Percentiles rank a stretch among this genome's conserved stretches.
These are phyloP conservation scores for Globisporangium cystogenes DNA, from an alignment of 352 stramenopile genomes.

Conservation along the genomic window DNA sequence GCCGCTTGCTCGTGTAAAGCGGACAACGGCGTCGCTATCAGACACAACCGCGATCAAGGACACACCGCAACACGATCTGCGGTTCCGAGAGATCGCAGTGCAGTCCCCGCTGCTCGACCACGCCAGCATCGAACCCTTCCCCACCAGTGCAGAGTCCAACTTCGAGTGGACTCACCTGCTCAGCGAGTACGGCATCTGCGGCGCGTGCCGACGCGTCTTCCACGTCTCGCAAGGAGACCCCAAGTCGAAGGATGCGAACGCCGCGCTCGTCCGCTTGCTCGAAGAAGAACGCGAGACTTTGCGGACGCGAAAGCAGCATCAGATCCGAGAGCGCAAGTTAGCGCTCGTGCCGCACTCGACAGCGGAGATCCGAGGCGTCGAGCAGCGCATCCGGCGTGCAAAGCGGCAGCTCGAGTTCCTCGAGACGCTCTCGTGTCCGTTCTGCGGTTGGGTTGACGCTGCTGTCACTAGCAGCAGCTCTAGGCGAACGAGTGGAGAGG, in stretches of 20 bases:
- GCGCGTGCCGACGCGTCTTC: conserved; percentile 44
- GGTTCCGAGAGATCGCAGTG: conserved; percentile 25
- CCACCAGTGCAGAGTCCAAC: conserved; percentile 8
- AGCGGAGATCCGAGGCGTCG: conserved; percentile 14
- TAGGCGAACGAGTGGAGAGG: too few relatives aligned
- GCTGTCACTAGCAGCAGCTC: neutral
- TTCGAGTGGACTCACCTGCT: conserved; percentile 12
- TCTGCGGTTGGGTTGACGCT: conserved; percentile 22
- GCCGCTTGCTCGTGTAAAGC: neutral
- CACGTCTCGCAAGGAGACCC: conserved; percentile 25
- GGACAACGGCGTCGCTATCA: neutral
- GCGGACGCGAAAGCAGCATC: conserved; percentile 20
- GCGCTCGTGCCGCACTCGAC: conserved; percentile 24
- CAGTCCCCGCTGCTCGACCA: conserved; percentile 14
- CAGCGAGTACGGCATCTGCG: conserved; percentile 37
- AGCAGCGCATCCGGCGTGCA: conserved; percentile 17
- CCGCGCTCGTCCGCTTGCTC: conserved; percentile 18
- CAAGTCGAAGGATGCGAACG: conserved; percentile 16
- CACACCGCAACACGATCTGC: neutral
- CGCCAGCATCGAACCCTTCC: conserved; percentile 22
- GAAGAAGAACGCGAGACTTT: conserved; percentile 16
- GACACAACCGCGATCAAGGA: neutral
- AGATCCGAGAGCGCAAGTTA: conserved; percentile 28
- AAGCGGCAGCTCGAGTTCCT: conserved; percentile 38
- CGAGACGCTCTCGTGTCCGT: conserved; percentile 33